These are phyloP conservation scores for Venturia pyrina DNA, from an alignment of 2,329 filamentous ascomycete genomes.

Conservation along the genomic window DNA sequence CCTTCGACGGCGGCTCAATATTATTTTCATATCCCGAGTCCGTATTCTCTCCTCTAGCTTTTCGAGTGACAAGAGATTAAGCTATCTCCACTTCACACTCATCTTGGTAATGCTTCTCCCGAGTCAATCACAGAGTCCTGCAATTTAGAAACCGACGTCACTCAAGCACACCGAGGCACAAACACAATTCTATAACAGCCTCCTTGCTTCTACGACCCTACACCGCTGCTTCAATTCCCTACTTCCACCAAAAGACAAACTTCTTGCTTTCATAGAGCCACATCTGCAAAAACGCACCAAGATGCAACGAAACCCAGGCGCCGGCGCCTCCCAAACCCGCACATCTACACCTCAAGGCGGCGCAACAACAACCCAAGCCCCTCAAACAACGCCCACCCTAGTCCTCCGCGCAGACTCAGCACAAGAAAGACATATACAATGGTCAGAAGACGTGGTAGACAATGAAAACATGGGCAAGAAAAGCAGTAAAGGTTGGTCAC, in stretches of 20 bases:
- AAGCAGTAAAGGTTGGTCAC: conserved; percentile 74
- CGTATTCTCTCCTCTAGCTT: too few species aligned
- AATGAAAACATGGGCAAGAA: conserved; percentile 94
- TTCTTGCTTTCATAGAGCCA: background rate
- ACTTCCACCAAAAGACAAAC: background rate
- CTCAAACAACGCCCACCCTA: background rate
- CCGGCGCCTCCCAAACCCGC: background rate
- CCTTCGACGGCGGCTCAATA: too few species aligned
- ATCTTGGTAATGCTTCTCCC: background rate
- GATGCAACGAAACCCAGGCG: background rate
- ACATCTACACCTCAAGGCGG: background rate
- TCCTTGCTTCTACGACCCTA: background rate
- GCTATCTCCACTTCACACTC: too few species aligned
- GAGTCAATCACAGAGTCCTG: background rate
- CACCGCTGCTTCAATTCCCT: background rate
- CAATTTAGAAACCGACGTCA: conserved; percentile 2
- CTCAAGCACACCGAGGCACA: background rate
- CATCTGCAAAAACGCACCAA: background rate
- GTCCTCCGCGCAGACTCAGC: conserved; percentile 31
- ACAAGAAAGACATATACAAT: conserved; percentile 60
- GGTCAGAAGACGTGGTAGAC: conserved; percentile 88
- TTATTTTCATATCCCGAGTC: too few species aligned
- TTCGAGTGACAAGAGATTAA: too few species aligned
- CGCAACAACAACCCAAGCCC: conserved; percentile 7
- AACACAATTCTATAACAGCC: background rate